These are phyloP conservation scores for Blakeslea trispora DNA, from an alignment of 371 early-diverging fungal species.

Conservation along the genomic window DNA sequence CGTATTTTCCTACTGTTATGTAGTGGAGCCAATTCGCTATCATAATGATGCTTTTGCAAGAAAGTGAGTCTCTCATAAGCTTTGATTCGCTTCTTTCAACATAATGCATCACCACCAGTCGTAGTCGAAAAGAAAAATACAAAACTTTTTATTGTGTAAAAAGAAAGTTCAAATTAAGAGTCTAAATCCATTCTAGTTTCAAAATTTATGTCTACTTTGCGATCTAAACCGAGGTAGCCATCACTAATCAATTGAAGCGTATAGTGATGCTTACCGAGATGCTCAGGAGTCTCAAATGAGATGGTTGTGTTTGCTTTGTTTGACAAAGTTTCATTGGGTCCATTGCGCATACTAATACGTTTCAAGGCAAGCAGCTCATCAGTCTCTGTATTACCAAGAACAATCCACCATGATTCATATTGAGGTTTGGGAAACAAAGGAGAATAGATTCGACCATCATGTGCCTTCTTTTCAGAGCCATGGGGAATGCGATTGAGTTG, in stretches of 20 bases:
- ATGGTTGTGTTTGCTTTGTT: conserved; percentile 47
- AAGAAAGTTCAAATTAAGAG: background rate
- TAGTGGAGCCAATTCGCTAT: too few species aligned
- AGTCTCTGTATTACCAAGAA: conserved; percentile 66
- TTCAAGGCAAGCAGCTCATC: conserved; percentile 78
- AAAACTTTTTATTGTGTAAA: too few species aligned
- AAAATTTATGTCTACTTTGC: conserved; percentile 56
- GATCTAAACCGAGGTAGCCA: conserved; percentile 83
- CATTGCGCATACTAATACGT: conserved; percentile 70
- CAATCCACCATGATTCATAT: conserved; percentile 89
- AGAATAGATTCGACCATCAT: conserved; percentile 68
- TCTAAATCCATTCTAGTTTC: conserved; percentile 42
- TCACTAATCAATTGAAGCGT: conserved; percentile 71
- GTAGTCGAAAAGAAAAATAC: too few species aligned
- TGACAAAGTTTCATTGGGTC: conserved; percentile 49
- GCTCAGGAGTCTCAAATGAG: conserved; percentile 68
- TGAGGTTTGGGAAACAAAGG: conserved; percentile 89
- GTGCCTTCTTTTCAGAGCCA: conserved; percentile 32
- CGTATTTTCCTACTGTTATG: too few species aligned
- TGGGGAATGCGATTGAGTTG: conserved; percentile 39
- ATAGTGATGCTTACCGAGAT: conserved; percentile 63
- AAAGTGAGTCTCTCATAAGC: too few species aligned
- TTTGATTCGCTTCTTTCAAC: too few species aligned
- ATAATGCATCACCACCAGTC: too few species aligned
- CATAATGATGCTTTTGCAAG: too few species aligned